Percentiles rank a stretch among this genome's conserved stretches.
Evolutionary conservation across 2,329 filamentous ascomycete genomes (phyloP).

Genomic region (Zasmidium cellare): DNA sequence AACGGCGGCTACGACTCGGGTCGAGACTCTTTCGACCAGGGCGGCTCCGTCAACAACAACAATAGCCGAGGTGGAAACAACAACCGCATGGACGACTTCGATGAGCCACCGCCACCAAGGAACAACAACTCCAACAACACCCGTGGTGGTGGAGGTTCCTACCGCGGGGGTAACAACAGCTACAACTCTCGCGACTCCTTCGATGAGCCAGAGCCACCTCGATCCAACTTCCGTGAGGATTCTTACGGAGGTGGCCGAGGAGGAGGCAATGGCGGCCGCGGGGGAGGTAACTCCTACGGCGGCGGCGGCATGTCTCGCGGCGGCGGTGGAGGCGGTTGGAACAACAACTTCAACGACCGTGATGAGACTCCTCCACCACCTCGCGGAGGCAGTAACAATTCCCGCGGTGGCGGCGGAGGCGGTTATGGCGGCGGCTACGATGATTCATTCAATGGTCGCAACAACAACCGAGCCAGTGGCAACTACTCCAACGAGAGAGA

Average conservation of each 20-base stretch:
- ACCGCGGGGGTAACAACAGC: neutral
- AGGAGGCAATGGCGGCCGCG: neutral
- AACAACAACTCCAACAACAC: neutral
- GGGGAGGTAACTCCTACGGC: neutral
- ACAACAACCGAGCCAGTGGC: neutral
- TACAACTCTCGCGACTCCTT: neutral
- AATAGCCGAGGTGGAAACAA: neutral
- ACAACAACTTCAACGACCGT: neutral
- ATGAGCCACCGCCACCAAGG: neutral
- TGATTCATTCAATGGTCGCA: neutral
- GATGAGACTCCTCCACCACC: constrained; percentile 1
- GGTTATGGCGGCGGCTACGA: neutral
- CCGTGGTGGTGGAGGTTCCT: neutral
- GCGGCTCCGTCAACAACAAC: constrained; percentile 3
- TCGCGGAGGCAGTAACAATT: neutral
- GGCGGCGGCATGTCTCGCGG: neutral
- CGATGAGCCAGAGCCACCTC: neutral
- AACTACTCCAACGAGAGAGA: constrained; percentile 4
- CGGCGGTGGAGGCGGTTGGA: no score
- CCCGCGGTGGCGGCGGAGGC: neutral
- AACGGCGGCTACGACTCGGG: neutral
- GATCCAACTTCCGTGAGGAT: constrained; percentile 1
- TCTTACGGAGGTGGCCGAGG: neutral
- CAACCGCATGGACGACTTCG: neutral
- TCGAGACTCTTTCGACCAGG: neutral